A percentile compares a stretch with the other conserved stretches of the same genome.
Evolutionary conservation across 2,329 filamentous ascomycete species (phyloP).

Genomic region (Diaporthe citrichinensis): DNA sequence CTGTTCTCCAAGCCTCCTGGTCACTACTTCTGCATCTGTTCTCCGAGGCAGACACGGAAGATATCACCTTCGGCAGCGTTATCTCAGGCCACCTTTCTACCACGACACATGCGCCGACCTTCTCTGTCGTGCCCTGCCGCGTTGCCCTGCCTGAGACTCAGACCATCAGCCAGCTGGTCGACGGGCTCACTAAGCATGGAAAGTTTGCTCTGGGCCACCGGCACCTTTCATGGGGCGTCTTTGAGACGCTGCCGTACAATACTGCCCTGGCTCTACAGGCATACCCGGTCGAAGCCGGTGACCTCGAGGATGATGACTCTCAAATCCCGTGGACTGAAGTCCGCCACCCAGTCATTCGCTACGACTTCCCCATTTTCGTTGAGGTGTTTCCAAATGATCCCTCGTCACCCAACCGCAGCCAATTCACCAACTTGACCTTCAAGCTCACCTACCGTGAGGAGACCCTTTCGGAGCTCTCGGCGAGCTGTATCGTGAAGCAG

Average conservation of each 20-base stretch:
- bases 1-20: conserved; percentile 55
- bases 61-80: conserved; percentile 53
- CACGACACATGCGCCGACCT: conserved; percentile 50
- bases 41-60: conserved; percentile 50
- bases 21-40: conserved; percentile 51
- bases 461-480: conserved; percentile 42
- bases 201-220: conserved; percentile 44
- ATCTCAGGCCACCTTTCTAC: conserved; percentile 49
- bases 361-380: conserved; percentile 43
- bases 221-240: conserved; percentile 46
- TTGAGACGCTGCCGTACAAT: conserved; percentile 52
- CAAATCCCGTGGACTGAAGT: conserved; percentile 39
- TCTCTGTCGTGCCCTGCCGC: conserved; percentile 52
- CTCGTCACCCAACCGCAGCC: conserved; percentile 3
- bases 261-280: conserved; percentile 53
- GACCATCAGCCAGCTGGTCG: conserved; percentile 41
- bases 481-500: conserved; percentile 43
- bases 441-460: conserved; percentile 42
- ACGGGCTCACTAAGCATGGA: conserved; percentile 40
- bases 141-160: conserved; percentile 44
- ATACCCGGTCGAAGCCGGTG: conserved; percentile 43
- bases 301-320: background rate
- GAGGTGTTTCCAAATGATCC: conserved; percentile 41
- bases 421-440: conserved; percentile 34
- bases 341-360: conserved; percentile 40